Evolutionary conservation across 371 early-diverging fungal species (phyloP).

Genomic region (Mucor sp.): DNA sequence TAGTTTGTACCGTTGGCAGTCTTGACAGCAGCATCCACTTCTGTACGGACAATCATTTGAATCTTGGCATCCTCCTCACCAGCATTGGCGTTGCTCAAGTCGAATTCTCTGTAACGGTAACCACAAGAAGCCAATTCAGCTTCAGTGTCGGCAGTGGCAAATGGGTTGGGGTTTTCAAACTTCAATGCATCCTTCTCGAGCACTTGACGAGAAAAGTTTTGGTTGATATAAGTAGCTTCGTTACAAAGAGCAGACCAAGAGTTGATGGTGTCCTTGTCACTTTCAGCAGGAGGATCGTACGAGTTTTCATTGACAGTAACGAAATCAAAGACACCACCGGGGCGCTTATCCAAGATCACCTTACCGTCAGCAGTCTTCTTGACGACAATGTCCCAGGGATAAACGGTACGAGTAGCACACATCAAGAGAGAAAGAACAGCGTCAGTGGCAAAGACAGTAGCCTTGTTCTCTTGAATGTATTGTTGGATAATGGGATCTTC

Average conservation of each 20-base stretch:
- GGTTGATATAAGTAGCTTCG: slow-evolving; percentile 91
- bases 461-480: slow-evolving; percentile 66
- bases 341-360: slow-evolving; percentile 92
- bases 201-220: slow-evolving; percentile 86
- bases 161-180: slow-evolving; percentile 79
- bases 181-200: slow-evolving; percentile 61
- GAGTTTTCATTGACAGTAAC: slow-evolving; percentile 96
- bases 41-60: slow-evolving; percentile 85
- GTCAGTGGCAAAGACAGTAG: slow-evolving; percentile 90
- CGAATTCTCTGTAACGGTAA: slow-evolving; percentile 87
- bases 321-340: slow-evolving; percentile 77
- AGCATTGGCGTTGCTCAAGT: slow-evolving; percentile 46
- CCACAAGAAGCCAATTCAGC: slow-evolving; percentile 70
- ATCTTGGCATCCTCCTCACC: slow-evolving; percentile 44
- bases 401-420: slow-evolving; percentile 90
- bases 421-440: slow-evolving; percentile 88
- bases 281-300: slow-evolving; percentile 87
- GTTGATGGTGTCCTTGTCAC: slow-evolving; percentile 91
- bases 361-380: slow-evolving; percentile 80
- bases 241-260: slow-evolving; percentile 80
- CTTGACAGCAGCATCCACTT: slow-evolving; percentile 84
- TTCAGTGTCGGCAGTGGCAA: slow-evolving; percentile 58
- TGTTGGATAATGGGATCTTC: slow-evolving; percentile 79
- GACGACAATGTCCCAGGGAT: slow-evolving; percentile 96
- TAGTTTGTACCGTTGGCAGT: slow-evolving; percentile 60